A percentile compares a stretch with the other conserved stretches of the same genome.
These are phyloP conservation scores for Liriodendron chinense DNA, from an alignment of 164 flowering plant genomes.

Conservation along the genomic window DNA sequence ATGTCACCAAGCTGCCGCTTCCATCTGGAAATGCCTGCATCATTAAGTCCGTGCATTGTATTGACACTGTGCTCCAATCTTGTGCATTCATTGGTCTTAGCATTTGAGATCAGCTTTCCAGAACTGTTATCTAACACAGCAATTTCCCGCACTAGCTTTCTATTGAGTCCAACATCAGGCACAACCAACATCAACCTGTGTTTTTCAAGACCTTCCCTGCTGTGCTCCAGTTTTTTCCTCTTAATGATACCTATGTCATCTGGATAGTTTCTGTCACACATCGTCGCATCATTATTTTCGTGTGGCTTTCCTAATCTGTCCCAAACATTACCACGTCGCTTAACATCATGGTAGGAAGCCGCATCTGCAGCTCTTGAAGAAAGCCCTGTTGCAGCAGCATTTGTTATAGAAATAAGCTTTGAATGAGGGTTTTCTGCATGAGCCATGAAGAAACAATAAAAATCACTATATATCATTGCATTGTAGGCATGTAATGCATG, in stretches of 20 bases:
- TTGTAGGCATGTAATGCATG: neutral
- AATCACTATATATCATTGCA: neutral
- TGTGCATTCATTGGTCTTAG: conserved; percentile 4
- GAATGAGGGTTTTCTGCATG: conserved; percentile 16
- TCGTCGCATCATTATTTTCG: conserved; percentile 10
- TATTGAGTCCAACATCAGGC: conserved; percentile 6
- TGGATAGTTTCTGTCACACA: neutral
- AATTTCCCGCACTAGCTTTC: neutral
- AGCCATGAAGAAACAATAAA: neutral
- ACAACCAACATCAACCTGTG: conserved; percentile 7
- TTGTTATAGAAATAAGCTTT: neutral
- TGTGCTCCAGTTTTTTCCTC: conserved; percentile 9
- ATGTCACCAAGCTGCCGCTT: conserved; percentile 31
- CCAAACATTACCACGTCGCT: conserved; percentile 40
- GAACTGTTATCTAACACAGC: neutral
- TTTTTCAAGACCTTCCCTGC: conserved; percentile 10
- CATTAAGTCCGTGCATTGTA: conserved; percentile 2
- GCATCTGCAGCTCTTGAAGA: conserved; percentile 12
- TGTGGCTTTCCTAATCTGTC: conserved; percentile 43
- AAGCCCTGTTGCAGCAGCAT: conserved; percentile 5
- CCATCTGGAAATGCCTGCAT: conserved; percentile 13
- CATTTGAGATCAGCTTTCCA: conserved; percentile 4
- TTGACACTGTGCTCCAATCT: conserved; percentile 9
- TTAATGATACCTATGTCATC: neutral
- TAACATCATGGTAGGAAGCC: conserved; percentile 10